These are phyloP conservation scores for Phytophthora sp. DNA, from an alignment of 352 stramenopile species.

Conservation along the genomic window DNA sequence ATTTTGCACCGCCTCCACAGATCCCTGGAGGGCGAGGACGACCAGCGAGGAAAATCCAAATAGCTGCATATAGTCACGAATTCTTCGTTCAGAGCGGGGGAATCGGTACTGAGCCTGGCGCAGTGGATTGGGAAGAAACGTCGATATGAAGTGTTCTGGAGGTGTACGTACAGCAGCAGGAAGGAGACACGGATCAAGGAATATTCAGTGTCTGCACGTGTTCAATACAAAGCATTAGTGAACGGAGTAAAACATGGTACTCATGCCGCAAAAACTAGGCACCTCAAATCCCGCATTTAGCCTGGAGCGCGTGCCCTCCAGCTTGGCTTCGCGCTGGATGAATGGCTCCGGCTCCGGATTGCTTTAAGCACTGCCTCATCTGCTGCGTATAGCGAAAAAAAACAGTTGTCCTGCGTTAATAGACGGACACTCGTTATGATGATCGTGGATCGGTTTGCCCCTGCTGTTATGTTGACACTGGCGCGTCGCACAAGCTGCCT, in stretches of 20 bases:
- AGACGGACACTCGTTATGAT: conserved; percentile 11
- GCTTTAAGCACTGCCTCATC: neutral
- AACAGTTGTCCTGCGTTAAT: conserved; percentile 18
- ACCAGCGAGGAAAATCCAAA: conserved; percentile 16
- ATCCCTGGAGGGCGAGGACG: conserved; percentile 16
- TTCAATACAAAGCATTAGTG: conserved; percentile 26
- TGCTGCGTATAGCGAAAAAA: conserved; percentile 22
- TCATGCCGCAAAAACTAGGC: conserved; percentile 28
- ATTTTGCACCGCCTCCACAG: conserved; percentile 25
- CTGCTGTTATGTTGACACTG: conserved; percentile 5
- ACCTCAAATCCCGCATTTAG: conserved; percentile 33
- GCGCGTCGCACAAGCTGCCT: conserved; percentile 8
- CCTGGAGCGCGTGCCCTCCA: conserved; percentile 13
- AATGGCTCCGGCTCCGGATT: conserved; percentile 23
- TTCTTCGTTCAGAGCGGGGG: conserved; percentile 2
- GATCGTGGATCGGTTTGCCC: no score
- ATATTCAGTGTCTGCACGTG: conserved; percentile 28
- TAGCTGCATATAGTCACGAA: conserved; percentile 30
- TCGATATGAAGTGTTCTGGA: neutral
- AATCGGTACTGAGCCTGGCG: conserved; percentile 26
- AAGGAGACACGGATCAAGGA: conserved; percentile 31
- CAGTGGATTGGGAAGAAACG: neutral
- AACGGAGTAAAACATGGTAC: conserved; percentile 24
- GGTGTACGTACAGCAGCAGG: conserved; percentile 1
- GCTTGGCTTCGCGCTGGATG: conserved; percentile 13